Conservation (phyloP, 768 basidiomycete species). For the Lactarius hatsudake region DNA sequence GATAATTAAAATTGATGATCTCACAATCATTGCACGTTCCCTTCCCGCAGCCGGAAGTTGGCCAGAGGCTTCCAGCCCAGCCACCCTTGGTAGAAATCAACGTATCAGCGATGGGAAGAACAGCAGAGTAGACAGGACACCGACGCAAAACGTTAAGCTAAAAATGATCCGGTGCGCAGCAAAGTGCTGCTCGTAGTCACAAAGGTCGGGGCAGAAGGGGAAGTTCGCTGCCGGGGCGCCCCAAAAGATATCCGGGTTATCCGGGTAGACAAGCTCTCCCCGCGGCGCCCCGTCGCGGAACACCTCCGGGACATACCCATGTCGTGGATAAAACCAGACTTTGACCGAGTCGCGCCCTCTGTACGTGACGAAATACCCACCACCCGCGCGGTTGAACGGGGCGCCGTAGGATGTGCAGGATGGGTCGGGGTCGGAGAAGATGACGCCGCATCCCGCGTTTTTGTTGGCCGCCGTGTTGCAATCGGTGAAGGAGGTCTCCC, state of each 20-base stretch:
- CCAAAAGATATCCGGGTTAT: constrained; percentile 35
- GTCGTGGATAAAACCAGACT: constrained; percentile 61
- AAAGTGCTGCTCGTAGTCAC: constrained; percentile 55
- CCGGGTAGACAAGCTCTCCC: constrained; percentile 14
- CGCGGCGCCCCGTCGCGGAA: constrained; percentile 31
- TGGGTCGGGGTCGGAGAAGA: not conserved
- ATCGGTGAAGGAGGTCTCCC: not conserved
- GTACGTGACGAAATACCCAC: constrained; percentile 59
- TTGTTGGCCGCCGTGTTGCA: not conserved
- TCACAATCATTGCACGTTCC: constrained; percentile 48
- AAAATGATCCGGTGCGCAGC: constrained; percentile 53
- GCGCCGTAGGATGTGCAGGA: constrained; percentile 41
- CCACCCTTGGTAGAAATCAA: constrained; percentile 17
- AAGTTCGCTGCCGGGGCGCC: constrained; percentile 50
- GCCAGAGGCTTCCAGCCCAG: constrained; percentile 23
- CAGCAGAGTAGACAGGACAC: constrained; percentile 27
- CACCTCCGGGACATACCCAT: constrained; percentile 42
- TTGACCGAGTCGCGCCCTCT: constrained; percentile 41
- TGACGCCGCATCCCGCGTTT: not conserved
- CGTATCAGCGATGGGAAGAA: not conserved
- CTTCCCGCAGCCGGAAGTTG: constrained; percentile 37
- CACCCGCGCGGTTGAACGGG: constrained; percentile 49
- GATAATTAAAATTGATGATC: constrained; percentile 27
- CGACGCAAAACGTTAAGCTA: constrained; percentile 61
- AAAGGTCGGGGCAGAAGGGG: constrained; percentile 39